Evolutionary conservation across 164 flowering plant genomes (phyloP).

Genomic region (Tetracentron sinense): DNA sequence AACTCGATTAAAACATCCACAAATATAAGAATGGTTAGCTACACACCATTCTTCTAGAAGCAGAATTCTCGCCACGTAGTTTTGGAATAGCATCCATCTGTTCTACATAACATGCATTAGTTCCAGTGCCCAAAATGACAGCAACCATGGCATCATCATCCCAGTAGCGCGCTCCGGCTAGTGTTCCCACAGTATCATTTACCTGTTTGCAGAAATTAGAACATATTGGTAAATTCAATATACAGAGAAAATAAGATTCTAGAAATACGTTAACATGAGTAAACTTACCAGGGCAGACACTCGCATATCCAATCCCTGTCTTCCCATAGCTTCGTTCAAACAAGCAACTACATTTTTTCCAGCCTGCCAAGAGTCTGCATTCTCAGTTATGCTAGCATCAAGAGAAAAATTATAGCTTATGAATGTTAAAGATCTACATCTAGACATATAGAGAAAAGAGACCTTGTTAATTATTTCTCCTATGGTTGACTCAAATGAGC

Average conservation of each 20-base stretch:
- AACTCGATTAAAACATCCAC: not conserved
- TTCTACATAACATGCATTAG: slow-evolving; percentile 91
- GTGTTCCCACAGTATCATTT: slow-evolving; percentile 82
- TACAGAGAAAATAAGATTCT: too few species aligned
- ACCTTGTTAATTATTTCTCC: too few species aligned
- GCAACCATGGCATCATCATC: slow-evolving; percentile 85
- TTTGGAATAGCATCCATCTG: slow-evolving; percentile 62
- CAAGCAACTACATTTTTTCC: slow-evolving; percentile 86
- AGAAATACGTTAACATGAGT: not conserved
- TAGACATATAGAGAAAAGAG: not conserved
- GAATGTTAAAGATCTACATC: not conserved
- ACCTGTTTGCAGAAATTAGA: slow-evolving; percentile 39
- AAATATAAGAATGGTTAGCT: not conserved
- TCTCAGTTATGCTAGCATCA: not conserved
- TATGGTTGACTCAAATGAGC: too few species aligned
- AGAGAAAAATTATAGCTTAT: not conserved
- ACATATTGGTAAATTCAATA: not conserved
- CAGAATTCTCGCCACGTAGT: slow-evolving; percentile 28
- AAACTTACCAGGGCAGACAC: slow-evolving; percentile 80
- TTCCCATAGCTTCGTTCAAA: slow-evolving; percentile 76
- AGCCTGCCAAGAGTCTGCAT: slow-evolving; percentile 38
- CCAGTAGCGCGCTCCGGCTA: slow-evolving; percentile 86
- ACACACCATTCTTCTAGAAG: slow-evolving; percentile 60
- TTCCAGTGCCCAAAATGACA: slow-evolving; percentile 93
- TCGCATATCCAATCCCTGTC: slow-evolving; percentile 63